Evolutionary conservation across 352 stramenopile species (phyloP), one percentile per base, ranked within the genome.

Genomic region (Pythium coloratum): DNA sequence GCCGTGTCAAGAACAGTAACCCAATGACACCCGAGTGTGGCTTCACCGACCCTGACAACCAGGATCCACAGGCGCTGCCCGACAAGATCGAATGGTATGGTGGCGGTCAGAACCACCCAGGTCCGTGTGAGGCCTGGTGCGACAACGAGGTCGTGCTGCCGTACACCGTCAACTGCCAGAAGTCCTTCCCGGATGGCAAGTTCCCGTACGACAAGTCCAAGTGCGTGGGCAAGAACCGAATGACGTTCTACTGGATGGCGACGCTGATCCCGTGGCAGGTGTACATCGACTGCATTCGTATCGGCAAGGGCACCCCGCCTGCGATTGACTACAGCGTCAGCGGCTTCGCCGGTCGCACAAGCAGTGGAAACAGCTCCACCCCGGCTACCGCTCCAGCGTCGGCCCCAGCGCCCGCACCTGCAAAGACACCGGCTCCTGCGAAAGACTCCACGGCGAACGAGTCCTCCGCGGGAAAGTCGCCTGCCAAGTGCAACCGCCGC

Each of bases 181-280:
- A 59, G 44, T 72, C 64, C 38, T 88, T 80, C 55, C 61, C 61
- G 51, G 71, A 67, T 55, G 66, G 71, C 46, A 73, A 70, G n/a
- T 68, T 86, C 20, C 72, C 70, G 36, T 81, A 84, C 56, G 69
- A 83, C 50, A 73, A 63, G 16, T 73, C 77, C 26, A 69, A 75
- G 28, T 86, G 77, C 50, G 66, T 49, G 55, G 61, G 66, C 33
- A 78, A 77, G 20, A 78, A 76, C 51, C 65, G 74, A 0, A 67
- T 88, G 16, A 83, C 73, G 6, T 78, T 84, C 54, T 86, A 81
- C 68, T 89, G 81, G 81, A 64, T 88, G 36, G 76, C 69, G 12
- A 79, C 83, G 70, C 74, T 86, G 50, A 69, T 70, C 26, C 66
- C 69, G 42, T 90, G 78, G 79, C 81, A 90, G 70, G 70, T 89